phyloP scores from a whole-genome alignment of 768 basidiomycete species.

The Hortiboletus flavorubellus region DNA sequence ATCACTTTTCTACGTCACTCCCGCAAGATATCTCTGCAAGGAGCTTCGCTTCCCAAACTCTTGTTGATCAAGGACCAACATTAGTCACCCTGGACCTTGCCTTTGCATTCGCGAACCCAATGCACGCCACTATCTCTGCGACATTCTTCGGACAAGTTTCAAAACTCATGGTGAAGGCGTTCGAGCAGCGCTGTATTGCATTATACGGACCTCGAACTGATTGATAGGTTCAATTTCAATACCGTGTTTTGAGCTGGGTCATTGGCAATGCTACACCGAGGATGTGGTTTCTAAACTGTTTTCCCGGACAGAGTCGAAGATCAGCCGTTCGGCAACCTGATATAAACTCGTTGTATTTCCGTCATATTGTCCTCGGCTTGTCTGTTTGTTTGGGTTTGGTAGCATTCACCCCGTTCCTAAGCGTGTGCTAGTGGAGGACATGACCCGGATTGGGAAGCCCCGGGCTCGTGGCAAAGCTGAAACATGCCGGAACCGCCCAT shows the following conservation, averaged over 20 bases:
- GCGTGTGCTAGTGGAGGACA: neutral
- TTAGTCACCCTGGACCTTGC: conserved; percentile 80
- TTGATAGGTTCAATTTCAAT: conserved; percentile 6
- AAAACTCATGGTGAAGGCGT: conserved; percentile 86
- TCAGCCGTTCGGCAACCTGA: neutral
- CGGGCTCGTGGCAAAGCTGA: too few species aligned
- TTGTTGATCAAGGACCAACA: conserved; percentile 48
- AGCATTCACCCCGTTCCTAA: neutral
- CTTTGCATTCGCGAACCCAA: conserved; percentile 83
- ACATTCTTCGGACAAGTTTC: conserved; percentile 87
- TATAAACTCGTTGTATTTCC: neutral
- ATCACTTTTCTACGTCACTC: conserved; percentile 32
- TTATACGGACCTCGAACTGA: conserved; percentile 57
- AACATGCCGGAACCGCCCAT: neutral
- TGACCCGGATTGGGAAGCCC: neutral
- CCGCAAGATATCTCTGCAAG: conserved; percentile 1
- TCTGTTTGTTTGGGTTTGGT: neutral
- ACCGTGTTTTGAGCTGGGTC: neutral
- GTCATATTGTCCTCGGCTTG: neutral
- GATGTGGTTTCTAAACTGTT: neutral
- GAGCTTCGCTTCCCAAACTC: neutral
- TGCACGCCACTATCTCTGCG: conserved; percentile 80
- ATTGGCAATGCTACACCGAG: neutral
- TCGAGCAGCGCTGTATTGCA: conserved; percentile 76
- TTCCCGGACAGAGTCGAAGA: neutral